phyloP scores from a whole-genome alignment of 2,329 filamentous ascomycete species.

The Colletotrichum chrysophilum region DNA sequence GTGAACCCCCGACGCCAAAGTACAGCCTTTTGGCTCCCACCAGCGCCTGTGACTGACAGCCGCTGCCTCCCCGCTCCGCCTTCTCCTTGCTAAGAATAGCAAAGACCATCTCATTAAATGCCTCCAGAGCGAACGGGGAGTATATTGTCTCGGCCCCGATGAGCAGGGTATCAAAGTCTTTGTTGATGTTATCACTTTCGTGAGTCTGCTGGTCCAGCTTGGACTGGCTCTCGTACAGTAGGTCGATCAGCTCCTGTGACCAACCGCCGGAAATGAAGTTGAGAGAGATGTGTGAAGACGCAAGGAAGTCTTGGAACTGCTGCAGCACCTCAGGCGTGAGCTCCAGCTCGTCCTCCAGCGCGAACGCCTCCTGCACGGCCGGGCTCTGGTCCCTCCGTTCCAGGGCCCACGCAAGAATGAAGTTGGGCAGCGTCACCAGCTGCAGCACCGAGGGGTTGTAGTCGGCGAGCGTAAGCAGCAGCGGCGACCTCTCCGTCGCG shows the following conservation, averaged over 20 bases:
- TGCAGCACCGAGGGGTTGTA: constrained; percentile 81
- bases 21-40: constrained; percentile 82
- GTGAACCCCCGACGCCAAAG: constrained; percentile 83
- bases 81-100: constrained; percentile 57
- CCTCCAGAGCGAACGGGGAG: constrained; percentile 71
- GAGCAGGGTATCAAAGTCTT: constrained; percentile 51
- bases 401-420: constrained; percentile 73
- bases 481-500: constrained; percentile 27
- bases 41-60: constrained; percentile 47
- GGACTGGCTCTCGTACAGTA: constrained; percentile 50
- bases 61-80: constrained; percentile 25
- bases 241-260: constrained; percentile 66
- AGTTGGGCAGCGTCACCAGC: constrained; percentile 80
- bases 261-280: constrained; percentile 78
- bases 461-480: constrained; percentile 74
- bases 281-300: constrained; percentile 55
- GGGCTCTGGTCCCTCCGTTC: constrained; percentile 41
- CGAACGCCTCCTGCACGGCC: constrained; percentile 50
- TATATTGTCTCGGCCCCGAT: constrained; percentile 86
- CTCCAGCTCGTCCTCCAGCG: constrained; percentile 66
- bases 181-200: neutral
- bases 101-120: constrained; percentile 73
- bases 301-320: constrained; percentile 63
- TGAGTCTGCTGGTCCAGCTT: neutral
- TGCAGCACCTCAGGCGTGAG: constrained; percentile 61